Conservation (phyloP, 2,329 filamentous ascomycete genomes). For the Fusarium praegraminearum region DNA sequence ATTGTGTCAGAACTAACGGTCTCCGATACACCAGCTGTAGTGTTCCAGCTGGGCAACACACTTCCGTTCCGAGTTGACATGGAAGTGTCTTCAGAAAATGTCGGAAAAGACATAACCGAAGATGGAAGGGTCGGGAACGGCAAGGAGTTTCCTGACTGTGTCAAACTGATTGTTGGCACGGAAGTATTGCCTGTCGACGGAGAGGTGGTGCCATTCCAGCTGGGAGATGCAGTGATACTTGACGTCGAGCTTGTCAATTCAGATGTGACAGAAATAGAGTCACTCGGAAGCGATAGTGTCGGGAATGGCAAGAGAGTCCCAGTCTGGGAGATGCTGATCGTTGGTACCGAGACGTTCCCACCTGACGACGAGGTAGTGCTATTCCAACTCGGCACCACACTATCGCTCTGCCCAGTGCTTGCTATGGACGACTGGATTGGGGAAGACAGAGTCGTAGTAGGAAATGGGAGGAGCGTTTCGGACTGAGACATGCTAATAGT, state of each 20-base stretch:
- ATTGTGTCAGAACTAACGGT: background rate
- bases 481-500: conserved; percentile 5
- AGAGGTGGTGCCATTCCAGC: conserved; percentile 13
- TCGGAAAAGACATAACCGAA: background rate
- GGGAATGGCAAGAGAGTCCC: background rate
- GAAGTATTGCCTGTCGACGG: background rate
- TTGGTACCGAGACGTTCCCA: background rate
- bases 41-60: conserved; percentile 3
- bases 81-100: conserved; percentile 1
- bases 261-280: background rate
- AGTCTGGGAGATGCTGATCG: conserved; percentile 6
- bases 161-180: conserved; percentile 7
- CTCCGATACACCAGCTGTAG: background rate
- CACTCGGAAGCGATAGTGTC: conserved; percentile 2
- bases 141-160: background rate
- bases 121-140: background rate
- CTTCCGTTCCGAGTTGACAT: background rate
- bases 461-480: background rate
- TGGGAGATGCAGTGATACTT: background rate
- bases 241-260: background rate
- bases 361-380: background rate
- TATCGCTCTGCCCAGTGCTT: background rate
- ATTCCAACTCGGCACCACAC: background rate
- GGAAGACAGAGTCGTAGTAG: background rate
- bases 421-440: background rate